Base-by-base conservation (phyloP, 352 stramenopile genomes). In the Phytopythium chamaehyphon region DNA sequence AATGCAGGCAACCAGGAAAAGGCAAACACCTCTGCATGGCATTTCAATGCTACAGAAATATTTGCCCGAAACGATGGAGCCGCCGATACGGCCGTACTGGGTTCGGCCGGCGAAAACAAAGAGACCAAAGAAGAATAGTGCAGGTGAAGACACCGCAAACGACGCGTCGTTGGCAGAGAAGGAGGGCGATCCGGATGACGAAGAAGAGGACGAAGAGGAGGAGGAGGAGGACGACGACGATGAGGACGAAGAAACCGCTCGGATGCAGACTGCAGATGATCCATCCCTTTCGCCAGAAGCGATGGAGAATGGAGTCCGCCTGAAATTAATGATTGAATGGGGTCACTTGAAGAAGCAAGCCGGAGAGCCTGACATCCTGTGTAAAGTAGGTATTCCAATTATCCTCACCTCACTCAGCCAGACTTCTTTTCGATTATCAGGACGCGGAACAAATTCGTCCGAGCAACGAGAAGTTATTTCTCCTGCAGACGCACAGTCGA, bases 11-110 rank as follows among this genome's bases (percentile, higher is more conserved):
- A 86, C 80, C 4, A 47, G 76, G 24, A 79, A 81, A 49, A 69
- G 76, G 42, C 65, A 61, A 10, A 62, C 73, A 26, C 69, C 78
- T 4, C 52, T 75, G 37, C 68, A 76, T 46, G 84, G 80, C 10
- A 77, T 93, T 15, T 44, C 62, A 15, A 55, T 93, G 44, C 59
- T 95, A 2, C 59, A 76, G 2, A 60, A 58, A 10, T 85, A 80
- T 45, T 57, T 93, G 3, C 67, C 79, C 0, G 78, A 90, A 36
- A 73, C 76, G 14, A 81, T 92, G 69, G 59, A 57, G 2, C 81
- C 83, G 14, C 81, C 83, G 3, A 92, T 94, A 54, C 76, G 83
- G 44, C 83, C 83, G 23, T 92, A 94, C 54, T 94, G 81, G 81
- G 83, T 88, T 16, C 83, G 83, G 23, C 63, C 66, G 23, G 54